Conservation (phyloP, 345 rosid species). For the Erysimum cheiranthoides region DNA sequence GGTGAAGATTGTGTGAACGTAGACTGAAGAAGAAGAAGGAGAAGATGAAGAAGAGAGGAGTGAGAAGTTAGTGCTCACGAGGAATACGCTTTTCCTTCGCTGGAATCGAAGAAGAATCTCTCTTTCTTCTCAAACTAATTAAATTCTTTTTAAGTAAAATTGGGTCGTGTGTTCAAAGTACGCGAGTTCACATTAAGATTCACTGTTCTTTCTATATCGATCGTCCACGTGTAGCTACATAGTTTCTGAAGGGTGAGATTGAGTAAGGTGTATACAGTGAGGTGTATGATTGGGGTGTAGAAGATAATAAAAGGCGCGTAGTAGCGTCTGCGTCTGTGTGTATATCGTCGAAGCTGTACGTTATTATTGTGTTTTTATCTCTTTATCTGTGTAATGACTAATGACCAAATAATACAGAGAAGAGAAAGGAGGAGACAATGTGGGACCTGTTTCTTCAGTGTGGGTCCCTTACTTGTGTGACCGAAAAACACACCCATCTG, state of each 20-base stretch:
- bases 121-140: constrained; percentile 28
- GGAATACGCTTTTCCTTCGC: constrained; percentile 59
- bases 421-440: constrained; percentile 19
- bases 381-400: constrained; percentile 22
- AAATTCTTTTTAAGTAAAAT: not conserved
- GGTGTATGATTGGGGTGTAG: not conserved
- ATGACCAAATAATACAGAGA: constrained; percentile 44
- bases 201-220: not conserved
- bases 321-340: constrained; percentile 43
- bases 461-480: constrained; percentile 47
- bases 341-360: constrained; percentile 24
- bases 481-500: constrained; percentile 44
- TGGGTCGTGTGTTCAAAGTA: constrained; percentile 29
- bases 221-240: constrained; percentile 11
- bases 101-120: constrained; percentile 53
- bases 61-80: constrained; percentile 57
- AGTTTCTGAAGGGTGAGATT: constrained; percentile 22
- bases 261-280: not conserved
- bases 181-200: constrained; percentile 27
- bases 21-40: constrained; percentile 24
- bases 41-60: constrained; percentile 1
- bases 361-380: not conserved
- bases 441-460: constrained; percentile 41
- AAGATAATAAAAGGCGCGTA: not conserved
- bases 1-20: constrained; percentile 35